Percentiles rank a stretch among this genome's conserved stretches.
Evolutionary conservation across 2,329 filamentous ascomycete genomes (phyloP).

Genomic region (Paecilomyces variotii): DNA sequence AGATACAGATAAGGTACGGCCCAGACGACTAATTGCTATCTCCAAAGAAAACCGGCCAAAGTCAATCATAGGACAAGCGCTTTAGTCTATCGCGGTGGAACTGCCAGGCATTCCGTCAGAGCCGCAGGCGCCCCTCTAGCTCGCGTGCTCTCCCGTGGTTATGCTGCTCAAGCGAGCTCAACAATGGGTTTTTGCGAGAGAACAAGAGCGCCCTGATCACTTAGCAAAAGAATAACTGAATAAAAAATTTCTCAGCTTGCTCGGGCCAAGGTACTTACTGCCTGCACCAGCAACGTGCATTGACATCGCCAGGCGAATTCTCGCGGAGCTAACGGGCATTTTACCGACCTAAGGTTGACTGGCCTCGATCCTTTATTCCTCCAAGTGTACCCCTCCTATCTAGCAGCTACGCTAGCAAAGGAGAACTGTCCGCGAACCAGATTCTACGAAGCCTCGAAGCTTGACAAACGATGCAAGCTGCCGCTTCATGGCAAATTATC

Average conservation of each 20-base stretch:
- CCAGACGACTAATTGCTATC: neutral
- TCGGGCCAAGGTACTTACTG: neutral
- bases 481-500: neutral
- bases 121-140: neutral
- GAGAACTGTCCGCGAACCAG: neutral
- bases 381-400: neutral
- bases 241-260: neutral
- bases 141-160: neutral
- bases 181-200: neutral
- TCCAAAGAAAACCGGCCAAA: neutral
- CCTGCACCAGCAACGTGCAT: neutral
- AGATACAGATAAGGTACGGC: neutral
- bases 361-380: neutral
- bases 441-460: neutral
- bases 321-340: neutral
- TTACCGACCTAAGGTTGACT: neutral
- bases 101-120: neutral
- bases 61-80: neutral
- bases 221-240: too few relatives aligned
- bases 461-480: neutral
- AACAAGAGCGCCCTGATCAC: neutral
- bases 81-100: neutral
- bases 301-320: neutral
- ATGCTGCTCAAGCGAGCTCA: neutral
- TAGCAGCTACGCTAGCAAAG: neutral